A percentile compares a stretch with the other conserved stretches of the same genome.
These are phyloP conservation scores for Clitopilus hobsonii DNA, from an alignment of 768 basidiomycete species.

Conservation along the genomic window DNA sequence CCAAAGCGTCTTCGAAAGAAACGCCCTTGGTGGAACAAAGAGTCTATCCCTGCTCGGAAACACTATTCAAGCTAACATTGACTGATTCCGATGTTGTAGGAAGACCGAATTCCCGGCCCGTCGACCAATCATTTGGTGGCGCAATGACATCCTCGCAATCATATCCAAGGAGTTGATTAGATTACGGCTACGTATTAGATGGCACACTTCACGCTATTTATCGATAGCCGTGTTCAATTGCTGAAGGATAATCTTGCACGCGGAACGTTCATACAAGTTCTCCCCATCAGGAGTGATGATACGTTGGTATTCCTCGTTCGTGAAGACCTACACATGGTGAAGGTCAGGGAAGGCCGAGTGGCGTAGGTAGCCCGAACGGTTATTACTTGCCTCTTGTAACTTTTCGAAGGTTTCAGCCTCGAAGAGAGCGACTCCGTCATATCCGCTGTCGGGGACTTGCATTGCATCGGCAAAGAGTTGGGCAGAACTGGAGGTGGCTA, in stretches of 20 bases:
- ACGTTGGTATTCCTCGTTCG: neutral
- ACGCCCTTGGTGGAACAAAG: no score
- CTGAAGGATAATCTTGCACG: neutral
- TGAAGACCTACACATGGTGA: neutral
- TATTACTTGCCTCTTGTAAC: neutral
- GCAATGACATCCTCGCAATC: no score
- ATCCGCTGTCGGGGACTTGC: neutral
- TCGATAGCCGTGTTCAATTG: neutral
- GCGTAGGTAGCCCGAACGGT: neutral
- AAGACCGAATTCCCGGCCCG: no score
- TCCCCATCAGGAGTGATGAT: neutral
- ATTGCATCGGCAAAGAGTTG: neutral
- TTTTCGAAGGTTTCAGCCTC: slow-evolving; percentile 2
- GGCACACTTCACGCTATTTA: no score
- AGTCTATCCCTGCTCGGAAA: no score
- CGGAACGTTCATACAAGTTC: neutral
- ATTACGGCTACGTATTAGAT: no score
- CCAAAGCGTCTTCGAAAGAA: no score
- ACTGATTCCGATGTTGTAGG: no score
- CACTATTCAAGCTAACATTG: no score
- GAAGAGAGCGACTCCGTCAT: slow-evolving; percentile 1
- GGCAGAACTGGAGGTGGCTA: neutral
- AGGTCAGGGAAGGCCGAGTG: neutral
- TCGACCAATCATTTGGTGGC: no score
- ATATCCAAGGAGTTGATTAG: no score